Percentiles rank a stretch among this genome's conserved stretches.
Conservation (phyloP, 768 basidiomycete species). For the Steccherinum ochraceum region DNA sequence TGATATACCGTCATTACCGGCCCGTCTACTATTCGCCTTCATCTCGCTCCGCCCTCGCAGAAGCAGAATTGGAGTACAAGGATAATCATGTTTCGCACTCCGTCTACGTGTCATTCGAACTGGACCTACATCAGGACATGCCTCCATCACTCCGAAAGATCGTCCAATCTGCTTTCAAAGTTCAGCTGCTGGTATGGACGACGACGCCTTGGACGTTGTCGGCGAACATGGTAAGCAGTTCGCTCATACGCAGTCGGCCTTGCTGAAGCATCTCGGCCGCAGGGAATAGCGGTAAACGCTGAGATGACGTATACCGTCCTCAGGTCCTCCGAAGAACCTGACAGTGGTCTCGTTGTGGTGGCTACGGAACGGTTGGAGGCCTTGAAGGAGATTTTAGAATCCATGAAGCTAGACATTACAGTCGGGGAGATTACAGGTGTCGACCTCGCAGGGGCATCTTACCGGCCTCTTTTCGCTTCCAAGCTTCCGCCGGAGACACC, state of each 20-base stretch:
- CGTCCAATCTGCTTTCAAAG: slow-evolving; percentile 23
- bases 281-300: slow-evolving; percentile 87
- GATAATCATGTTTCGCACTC: slow-evolving; percentile 87
- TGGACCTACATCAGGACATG: slow-evolving; percentile 34
- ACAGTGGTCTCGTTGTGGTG: slow-evolving; percentile 33
- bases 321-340: slow-evolving; percentile 11
- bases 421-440: slow-evolving; percentile 36
- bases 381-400: slow-evolving; percentile 14
- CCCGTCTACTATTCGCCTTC: slow-evolving; percentile 96
- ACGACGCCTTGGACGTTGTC: slow-evolving; percentile 97
- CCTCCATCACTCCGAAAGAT: slow-evolving; percentile 17
- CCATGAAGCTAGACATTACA: slow-evolving; percentile 3
- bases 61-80: slow-evolving; percentile 88
- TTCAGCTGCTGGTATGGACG: slow-evolving; percentile 84
- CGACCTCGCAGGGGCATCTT: slow-evolving; percentile 53
- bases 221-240: slow-evolving; percentile 76
- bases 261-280: not conserved
- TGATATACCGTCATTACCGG: slow-evolving; percentile 81
- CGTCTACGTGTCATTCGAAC: slow-evolving; percentile 74
- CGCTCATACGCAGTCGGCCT: not conserved
- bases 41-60: slow-evolving; percentile 88
- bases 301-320: slow-evolving; percentile 46
- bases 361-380: slow-evolving; percentile 41
- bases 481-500: not conserved
- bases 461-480: slow-evolving; percentile 54